Conservation (phyloP, 1,284 basidiomycete species). For the Cutaneotrichosporon arboriforme region DNA sequence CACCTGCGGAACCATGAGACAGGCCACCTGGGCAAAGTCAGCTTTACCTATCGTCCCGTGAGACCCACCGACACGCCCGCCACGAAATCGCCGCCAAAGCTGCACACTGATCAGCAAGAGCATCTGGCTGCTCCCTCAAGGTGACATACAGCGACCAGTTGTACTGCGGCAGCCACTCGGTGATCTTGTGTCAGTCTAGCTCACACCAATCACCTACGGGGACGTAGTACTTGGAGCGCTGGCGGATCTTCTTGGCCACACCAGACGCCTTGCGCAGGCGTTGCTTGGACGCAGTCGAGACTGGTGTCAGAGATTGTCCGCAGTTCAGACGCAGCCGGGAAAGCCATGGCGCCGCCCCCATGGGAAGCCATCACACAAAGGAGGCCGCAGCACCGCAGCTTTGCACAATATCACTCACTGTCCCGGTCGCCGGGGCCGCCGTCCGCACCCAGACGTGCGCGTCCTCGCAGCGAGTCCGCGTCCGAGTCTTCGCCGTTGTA, state of each 20-base stretch:
- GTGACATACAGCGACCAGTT: conserved; percentile 60
- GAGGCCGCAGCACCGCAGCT: not conserved
- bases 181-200: conserved; percentile 22
- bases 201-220: conserved; percentile 26
- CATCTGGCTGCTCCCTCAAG: not conserved
- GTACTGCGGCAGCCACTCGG: conserved; percentile 77
- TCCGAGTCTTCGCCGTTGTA: not conserved
- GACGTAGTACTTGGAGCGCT: conserved; percentile 47
- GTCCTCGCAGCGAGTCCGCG: not conserved
- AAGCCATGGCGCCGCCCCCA: too few relatives aligned
- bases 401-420: not conserved
- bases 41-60: not conserved
- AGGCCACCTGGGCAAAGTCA: conserved; percentile 55
- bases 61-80: conserved; percentile 66
- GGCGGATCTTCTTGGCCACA: conserved; percentile 38
- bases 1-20: conserved; percentile 81
- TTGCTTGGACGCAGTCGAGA: not conserved
- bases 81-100: conserved; percentile 71
- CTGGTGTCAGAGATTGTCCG: not conserved
- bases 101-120: conserved; percentile 38
- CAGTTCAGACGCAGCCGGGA: not conserved
- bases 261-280: conserved; percentile 4
- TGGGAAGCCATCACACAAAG: not conserved
- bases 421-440: not conserved
- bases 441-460: not conserved